phyloP scores from a whole-genome alignment of 2,329 filamentous ascomycete genomes.

The Epichloe baconii region DNA sequence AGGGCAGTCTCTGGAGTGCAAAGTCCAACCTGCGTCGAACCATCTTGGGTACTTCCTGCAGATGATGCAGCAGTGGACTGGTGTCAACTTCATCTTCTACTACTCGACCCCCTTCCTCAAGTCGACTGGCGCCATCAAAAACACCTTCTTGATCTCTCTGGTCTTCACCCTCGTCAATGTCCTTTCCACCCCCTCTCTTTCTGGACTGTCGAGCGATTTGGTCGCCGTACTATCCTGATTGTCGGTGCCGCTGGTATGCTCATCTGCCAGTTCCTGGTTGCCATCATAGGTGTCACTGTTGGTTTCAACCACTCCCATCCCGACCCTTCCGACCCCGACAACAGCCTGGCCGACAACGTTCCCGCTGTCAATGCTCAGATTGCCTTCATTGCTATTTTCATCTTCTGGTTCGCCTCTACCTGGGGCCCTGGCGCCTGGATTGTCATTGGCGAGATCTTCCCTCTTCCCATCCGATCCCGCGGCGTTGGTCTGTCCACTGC shows the following conservation, averaged over 20 bases:
- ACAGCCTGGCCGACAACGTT: constrained; percentile 36
- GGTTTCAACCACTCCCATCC: constrained; percentile 38
- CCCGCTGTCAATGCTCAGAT: constrained; percentile 57
- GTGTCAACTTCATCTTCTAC: constrained; percentile 91
- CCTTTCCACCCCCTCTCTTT: constrained; percentile 72
- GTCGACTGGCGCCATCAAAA: constrained; percentile 58
- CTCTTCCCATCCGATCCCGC: constrained; percentile 74
- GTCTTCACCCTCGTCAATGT: constrained; percentile 86
- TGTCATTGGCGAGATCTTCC: constrained; percentile 83
- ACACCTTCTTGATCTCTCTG: constrained; percentile 73
- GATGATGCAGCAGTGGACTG: constrained; percentile 76
- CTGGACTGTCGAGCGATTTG: constrained; percentile 70
- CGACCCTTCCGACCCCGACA: constrained; percentile 27
- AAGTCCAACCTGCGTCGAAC: constrained; percentile 59
- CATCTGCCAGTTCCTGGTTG: constrained; percentile 76
- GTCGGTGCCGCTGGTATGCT: constrained; percentile 72
- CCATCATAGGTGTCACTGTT: constrained; percentile 55
- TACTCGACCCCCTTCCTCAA: constrained; percentile 77
- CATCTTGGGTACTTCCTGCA: constrained; percentile 60
- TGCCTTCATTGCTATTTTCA: constrained; percentile 81
- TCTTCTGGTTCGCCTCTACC: constrained; percentile 83
- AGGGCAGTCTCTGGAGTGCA: constrained; percentile 45
- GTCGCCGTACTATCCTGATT: constrained; percentile 69
- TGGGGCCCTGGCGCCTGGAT: constrained; percentile 77
- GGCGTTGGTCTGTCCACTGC: constrained; percentile 79